A percentile compares a stretch with the other conserved stretches of the same genome.
Conservation (phyloP, 345 rosid genomes). For the Erodium maritimum region DNA sequence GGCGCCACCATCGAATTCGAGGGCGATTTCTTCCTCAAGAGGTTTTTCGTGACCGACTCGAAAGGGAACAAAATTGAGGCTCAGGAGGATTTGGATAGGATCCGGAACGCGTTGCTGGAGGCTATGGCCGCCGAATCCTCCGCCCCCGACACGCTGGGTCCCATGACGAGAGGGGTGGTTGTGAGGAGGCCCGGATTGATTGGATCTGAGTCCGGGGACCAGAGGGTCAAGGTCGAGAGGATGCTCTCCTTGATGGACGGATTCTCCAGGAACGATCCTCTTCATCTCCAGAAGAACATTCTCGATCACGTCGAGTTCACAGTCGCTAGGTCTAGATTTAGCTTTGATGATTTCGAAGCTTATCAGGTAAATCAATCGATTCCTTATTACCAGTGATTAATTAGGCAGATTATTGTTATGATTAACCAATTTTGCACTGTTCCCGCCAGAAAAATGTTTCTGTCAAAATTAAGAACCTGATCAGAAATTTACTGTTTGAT, state of each 20-base stretch:
- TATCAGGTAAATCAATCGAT: constrained; percentile 20
- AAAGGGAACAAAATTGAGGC: constrained; percentile 23
- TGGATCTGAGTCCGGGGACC: constrained; percentile 6
- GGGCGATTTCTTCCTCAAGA: constrained; percentile 17
- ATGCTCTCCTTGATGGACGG: constrained; percentile 37
- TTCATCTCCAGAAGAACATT: constrained; percentile 28
- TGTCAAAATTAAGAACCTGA: too few species aligned
- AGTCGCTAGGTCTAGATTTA: constrained; percentile 32
- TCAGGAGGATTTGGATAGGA: constrained; percentile 19
- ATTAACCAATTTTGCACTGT: too few species aligned
- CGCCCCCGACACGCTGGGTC: constrained; percentile 10
- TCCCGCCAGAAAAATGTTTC: too few species aligned
- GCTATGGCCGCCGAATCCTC: constrained; percentile 17
- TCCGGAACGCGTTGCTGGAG: constrained; percentile 19
- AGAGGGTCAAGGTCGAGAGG: constrained; percentile 24
- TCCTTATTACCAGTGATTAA: too few species aligned
- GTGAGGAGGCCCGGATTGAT: constrained; percentile 14
- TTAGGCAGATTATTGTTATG: too few species aligned
- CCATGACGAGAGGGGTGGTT: constrained; percentile 16
- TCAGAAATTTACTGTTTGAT: too few species aligned
- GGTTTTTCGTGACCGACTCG: constrained; percentile 26
- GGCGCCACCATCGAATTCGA: constrained; percentile 18
- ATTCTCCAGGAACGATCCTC: constrained; percentile 28
- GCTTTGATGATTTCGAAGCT: constrained; percentile 43
- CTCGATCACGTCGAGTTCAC: constrained; percentile 32